Conservation (phyloP, 257 asterid species). For the Penstemon eatonii region DNA sequence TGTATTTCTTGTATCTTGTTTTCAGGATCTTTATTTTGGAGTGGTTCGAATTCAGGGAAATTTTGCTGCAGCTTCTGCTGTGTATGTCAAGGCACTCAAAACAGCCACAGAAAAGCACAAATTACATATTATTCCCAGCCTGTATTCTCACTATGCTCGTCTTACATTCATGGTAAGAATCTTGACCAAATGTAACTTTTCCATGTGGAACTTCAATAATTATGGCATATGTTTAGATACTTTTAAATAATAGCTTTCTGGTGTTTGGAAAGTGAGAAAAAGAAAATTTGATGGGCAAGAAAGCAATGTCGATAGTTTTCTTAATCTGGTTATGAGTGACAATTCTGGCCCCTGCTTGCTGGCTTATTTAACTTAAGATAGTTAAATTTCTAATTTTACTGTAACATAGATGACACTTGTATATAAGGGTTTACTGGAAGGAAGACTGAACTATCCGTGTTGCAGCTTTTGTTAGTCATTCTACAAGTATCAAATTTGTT, state of each 20-base stretch:
- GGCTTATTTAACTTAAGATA: background rate
- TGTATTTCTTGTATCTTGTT: slow-evolving; percentile 26
- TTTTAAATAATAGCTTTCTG: background rate
- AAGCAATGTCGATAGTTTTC: background rate
- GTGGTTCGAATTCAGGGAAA: slow-evolving; percentile 64
- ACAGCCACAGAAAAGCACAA: slow-evolving; percentile 56
- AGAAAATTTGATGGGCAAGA: background rate
- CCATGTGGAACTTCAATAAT: background rate
- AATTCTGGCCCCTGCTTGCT: background rate
- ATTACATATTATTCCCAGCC: slow-evolving; percentile 52
- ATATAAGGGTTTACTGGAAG: background rate
- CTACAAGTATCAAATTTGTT: background rate
- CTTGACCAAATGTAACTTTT: slow-evolving; percentile 16
- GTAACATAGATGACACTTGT: background rate
- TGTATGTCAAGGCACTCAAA: slow-evolving; percentile 61
- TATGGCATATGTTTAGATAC: background rate
- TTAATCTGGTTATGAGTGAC: background rate
- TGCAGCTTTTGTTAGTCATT: background rate
- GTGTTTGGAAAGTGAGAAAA: background rate
- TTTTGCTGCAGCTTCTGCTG: slow-evolving; percentile 58
- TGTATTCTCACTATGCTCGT: slow-evolving; percentile 56
- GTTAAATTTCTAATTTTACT: background rate
- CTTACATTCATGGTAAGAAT: slow-evolving; percentile 67
- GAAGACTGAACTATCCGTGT: background rate
- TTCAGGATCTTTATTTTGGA: slow-evolving; percentile 23